These are phyloP conservation scores for Penicillium digitatum DNA, from an alignment of 2,329 filamentous ascomycete species.

Conservation along the genomic window DNA sequence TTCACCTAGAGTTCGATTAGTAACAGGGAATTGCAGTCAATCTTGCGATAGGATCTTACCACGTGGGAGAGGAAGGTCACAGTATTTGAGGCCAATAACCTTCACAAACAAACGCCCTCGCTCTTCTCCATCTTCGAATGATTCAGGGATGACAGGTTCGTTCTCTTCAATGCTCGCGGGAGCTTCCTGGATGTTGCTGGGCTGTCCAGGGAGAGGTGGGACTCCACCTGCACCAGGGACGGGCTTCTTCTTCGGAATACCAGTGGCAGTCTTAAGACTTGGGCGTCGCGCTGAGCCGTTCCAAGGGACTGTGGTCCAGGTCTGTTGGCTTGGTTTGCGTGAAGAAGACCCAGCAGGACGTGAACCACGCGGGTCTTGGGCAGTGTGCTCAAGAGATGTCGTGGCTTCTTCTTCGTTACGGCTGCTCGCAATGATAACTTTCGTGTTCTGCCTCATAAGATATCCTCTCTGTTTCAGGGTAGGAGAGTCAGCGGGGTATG, in stretches of 20 bases:
- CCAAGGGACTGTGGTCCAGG: constrained; percentile 97
- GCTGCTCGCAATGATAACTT: constrained; percentile 86
- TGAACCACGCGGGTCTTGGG: constrained; percentile 41
- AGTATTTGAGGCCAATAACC: constrained; percentile 95
- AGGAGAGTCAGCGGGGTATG: constrained; percentile 60
- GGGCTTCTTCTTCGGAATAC: constrained; percentile 58
- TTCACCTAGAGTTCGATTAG: constrained; percentile 59
- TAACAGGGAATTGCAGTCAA: neutral
- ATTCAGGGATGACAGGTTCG: constrained; percentile 56
- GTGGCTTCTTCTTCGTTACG: constrained; percentile 57
- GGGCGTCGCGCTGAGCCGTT: constrained; percentile 72
- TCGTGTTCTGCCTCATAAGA: constrained; percentile 97
- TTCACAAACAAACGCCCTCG: constrained; percentile 93
- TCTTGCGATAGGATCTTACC: constrained; percentile 56
- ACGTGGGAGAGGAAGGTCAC: constrained; percentile 79
- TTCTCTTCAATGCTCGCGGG: constrained; percentile 67
- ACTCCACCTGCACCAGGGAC: constrained; percentile 64
- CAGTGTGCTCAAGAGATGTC: constrained; percentile 26
- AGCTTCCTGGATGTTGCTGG: constrained; percentile 66
- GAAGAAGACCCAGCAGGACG: constrained; percentile 66
- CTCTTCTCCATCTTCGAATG: constrained; percentile 74
- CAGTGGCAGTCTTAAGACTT: constrained; percentile 57
- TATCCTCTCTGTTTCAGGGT: constrained; percentile 82
- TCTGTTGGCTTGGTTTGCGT: constrained; percentile 77
- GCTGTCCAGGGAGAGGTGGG: constrained; percentile 81